Base-by-base conservation (phyloP, 164 flowering plant species). In the Sedum album region DNA sequence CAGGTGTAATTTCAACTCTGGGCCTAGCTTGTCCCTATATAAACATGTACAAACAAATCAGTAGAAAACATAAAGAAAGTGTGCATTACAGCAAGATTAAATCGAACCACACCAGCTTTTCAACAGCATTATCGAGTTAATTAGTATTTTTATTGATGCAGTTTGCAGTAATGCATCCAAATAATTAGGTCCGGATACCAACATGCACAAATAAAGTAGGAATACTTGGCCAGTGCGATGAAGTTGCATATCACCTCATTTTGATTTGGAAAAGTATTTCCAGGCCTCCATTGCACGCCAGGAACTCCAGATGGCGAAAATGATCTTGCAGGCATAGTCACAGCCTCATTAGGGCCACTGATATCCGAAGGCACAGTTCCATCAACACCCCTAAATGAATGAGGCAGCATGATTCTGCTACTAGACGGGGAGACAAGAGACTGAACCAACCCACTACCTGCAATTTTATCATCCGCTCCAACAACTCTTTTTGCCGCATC, bases 241-340 rank as follows among this genome's bases (percentile, higher is more conserved):
- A 65, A 71, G 61, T 33, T 44, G 65, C 85, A 67, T 82, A 94
- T 97, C 80, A 70, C 76, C 76, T 94, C 97, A 82, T 72, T 85
- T 75, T 83, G 91, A 71, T 78, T 91, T 66, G 81, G 94, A 64
- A 94, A 94, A 66, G 97, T 76, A 78, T 77, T 82, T 68, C 91
- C 96, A 80, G 97, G 93, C 70, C 97, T 87, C 98, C 99, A 94
- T 63, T 88, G 97, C 69, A 82, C 80, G 48, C 91, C 85, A 75
- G 93, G 71, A 77, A 80, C 92, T 31, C 79, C 73, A 73, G 91
- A 75, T 69, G 99, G 84, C 38, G 88, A 79, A 68, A 90, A 89
- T 64, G 79, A 87, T 79, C 88, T 84, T 53, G 86, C 82, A 65
- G 84, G 78, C 36, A 84, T 60, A 68, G 74, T 75, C 65, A 86